Percentiles rank a stretch among this genome's conserved stretches.
Conservation (phyloP, 441 rosid species). For the Adansonia madagascariensis region DNA sequence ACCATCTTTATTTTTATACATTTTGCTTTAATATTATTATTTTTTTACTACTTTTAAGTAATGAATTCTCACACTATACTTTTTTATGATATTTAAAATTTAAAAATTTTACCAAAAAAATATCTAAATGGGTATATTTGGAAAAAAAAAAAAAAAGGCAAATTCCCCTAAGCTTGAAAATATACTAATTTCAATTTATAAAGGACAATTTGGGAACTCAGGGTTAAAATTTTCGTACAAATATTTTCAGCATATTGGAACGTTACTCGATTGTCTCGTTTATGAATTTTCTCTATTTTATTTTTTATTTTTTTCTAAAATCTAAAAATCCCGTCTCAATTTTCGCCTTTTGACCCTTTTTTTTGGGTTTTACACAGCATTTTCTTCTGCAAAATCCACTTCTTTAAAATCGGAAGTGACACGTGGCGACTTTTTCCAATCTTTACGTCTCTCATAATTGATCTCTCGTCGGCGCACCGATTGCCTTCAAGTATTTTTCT, state of each 20-base stretch:
- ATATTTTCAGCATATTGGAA: constrained; percentile 9
- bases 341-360: neutral
- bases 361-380: neutral
- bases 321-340: neutral
- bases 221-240: neutral
- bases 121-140: too few species aligned
- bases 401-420: neutral
- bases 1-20: too few species aligned
- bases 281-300: neutral
- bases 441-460: constrained; percentile 7
- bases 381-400: neutral
- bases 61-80: too few species aligned
- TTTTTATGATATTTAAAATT: neutral
- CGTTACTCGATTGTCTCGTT: constrained; percentile 16
- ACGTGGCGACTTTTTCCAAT: constrained; percentile 3
- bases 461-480: neutral
- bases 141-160: too few species aligned
- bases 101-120: neutral
- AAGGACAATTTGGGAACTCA: constrained; percentile 17
- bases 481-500: neutral
- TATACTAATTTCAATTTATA: too few species aligned
- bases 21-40: too few species aligned
- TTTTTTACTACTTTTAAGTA: neutral
- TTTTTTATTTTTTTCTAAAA: neutral
- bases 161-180: neutral